Conservation (phyloP, 2,329 filamentous ascomycete genomes). For the Botryotinia narcissicola region DNA sequence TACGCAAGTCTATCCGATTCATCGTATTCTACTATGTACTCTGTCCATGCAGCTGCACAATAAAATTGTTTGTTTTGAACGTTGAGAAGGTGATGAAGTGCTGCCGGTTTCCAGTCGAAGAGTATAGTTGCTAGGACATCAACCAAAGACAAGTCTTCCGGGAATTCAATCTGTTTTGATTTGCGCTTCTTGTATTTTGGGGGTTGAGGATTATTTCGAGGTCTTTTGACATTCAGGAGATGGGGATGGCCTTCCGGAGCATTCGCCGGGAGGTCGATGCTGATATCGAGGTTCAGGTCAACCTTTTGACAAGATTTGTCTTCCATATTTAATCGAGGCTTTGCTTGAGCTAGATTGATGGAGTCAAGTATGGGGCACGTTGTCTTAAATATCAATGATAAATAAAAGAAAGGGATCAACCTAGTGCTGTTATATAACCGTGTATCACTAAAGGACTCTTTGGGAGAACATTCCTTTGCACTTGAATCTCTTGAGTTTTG, state of each 20-base stretch:
- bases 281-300: not conserved
- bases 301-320: not conserved
- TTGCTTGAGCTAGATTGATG: not conserved
- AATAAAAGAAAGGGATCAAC: not conserved
- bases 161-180: not conserved
- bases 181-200: not conserved
- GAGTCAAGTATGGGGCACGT: not conserved
- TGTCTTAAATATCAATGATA: not conserved
- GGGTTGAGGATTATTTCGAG: fast-evolving
- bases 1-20: not conserved
- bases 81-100: not conserved
- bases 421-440: not conserved
- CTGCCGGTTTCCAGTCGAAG: not conserved
- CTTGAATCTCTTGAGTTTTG: not conserved
- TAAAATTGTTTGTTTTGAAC: not conserved
- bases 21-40: fast-evolving
- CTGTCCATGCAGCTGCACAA: not conserved
- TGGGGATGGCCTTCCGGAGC: not conserved
- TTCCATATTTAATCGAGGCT: not conserved
- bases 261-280: not conserved
- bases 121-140: not conserved
- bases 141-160: not conserved
- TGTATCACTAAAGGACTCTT: not conserved
- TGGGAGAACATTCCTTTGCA: not conserved
- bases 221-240: not conserved